A percentile compares a stretch with the other conserved stretches of the same genome.
Conservation (phyloP, 495 filamentous ascomycete species). For the Podospora comata region DNA sequence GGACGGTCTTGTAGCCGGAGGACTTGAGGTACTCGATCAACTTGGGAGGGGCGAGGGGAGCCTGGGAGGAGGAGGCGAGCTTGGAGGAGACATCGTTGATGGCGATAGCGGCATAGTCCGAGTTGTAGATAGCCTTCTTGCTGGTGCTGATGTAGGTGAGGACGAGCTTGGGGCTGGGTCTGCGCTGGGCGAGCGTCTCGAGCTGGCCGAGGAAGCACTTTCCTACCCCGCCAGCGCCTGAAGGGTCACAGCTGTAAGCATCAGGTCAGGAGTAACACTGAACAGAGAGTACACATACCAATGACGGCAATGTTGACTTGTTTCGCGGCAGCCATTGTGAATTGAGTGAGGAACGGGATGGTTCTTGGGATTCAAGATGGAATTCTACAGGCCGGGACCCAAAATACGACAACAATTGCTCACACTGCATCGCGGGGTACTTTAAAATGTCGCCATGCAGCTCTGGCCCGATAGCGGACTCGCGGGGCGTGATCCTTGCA, state of each 20-base stretch:
- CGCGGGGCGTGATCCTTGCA: conserved; percentile 8
- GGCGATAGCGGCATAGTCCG: conserved; percentile 56
- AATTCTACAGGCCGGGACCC: not conserved
- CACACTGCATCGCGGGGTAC: conserved; percentile 20
- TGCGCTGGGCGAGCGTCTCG: conserved; percentile 50
- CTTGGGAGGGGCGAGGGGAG: conserved; percentile 59
- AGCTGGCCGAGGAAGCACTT: conserved; percentile 86
- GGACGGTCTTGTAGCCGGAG: conserved; percentile 67
- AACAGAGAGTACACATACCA: conserved; percentile 20
- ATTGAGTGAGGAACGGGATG: not conserved
- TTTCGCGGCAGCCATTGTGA: conserved; percentile 28
- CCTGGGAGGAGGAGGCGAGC: conserved; percentile 54
- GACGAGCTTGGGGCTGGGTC: conserved; percentile 56
- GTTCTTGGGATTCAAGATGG: conserved; percentile 2
- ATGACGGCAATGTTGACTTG: conserved; percentile 37
- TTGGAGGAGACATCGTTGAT: conserved; percentile 52
- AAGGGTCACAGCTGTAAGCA: conserved; percentile 14
- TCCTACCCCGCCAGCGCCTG: conserved; percentile 91
- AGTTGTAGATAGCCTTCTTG: conserved; percentile 68
- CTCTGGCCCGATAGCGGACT: conserved; percentile 1
- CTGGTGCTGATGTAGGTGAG: conserved; percentile 79
- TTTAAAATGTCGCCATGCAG: conserved; percentile 22
- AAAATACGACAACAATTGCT: conserved; percentile 1
- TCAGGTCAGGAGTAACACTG: not conserved
- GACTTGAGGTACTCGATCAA: conserved; percentile 67